Conservation (phyloP, 345 rosid species). For the Syzygium jambos region DNA sequence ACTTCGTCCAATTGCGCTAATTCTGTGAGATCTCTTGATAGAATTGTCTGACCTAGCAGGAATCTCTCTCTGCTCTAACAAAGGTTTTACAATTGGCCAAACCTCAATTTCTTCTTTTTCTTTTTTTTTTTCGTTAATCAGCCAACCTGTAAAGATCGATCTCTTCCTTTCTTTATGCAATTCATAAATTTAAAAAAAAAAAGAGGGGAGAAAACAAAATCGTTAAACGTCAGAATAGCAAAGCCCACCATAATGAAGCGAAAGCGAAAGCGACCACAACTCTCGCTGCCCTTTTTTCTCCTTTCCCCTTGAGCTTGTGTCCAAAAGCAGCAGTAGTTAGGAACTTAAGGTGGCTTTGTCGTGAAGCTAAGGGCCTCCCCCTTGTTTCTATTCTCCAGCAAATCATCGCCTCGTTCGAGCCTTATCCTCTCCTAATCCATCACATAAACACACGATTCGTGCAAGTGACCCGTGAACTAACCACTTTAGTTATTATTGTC, state of each 20-base stretch:
- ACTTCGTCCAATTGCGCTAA: background rate
- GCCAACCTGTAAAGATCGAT: background rate
- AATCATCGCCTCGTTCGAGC: background rate
- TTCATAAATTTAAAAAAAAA: background rate
- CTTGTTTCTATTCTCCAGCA: background rate
- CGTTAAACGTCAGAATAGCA: background rate
- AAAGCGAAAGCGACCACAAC: background rate
- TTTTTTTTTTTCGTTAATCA: too few species aligned
- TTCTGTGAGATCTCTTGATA: background rate
- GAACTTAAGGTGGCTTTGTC: background rate
- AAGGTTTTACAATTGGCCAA: background rate
- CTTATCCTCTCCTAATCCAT: background rate
- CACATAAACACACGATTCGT: background rate
- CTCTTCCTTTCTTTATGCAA: background rate
- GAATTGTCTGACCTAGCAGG: background rate
- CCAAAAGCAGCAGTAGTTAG: background rate
- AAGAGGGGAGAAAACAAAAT: background rate
- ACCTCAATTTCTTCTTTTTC: background rate
- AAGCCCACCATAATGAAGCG: background rate
- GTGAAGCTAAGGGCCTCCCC: background rate
- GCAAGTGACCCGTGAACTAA: slow-evolving; percentile 2
- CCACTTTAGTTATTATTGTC: background rate
- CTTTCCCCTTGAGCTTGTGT: background rate
- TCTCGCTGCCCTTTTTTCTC: background rate
- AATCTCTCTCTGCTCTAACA: background rate